A percentile compares a stretch with the other conserved stretches of the same genome.
Conservation (phyloP, 2,329 filamentous ascomycete species). For the Penicillium sp. region DNA sequence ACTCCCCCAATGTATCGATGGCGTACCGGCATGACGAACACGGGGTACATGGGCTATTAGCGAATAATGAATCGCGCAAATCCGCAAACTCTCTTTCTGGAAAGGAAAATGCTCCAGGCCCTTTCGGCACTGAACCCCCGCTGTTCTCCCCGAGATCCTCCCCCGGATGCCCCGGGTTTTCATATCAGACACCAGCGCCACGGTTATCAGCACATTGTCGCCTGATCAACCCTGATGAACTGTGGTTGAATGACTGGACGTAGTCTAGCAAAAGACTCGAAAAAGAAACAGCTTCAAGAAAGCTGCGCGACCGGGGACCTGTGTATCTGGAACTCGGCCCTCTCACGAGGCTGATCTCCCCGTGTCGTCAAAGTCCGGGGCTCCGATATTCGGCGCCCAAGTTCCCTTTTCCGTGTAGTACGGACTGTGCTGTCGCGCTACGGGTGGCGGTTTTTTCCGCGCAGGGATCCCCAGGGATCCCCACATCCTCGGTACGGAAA, state of each 20-base stretch:
- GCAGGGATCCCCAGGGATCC: not conserved
- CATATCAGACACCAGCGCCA: not conserved
- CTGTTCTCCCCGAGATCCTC: not conserved
- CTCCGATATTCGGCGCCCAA: slow-evolving; percentile 5
- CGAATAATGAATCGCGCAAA: not conserved
- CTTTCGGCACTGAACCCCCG: not conserved
- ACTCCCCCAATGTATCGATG: slow-evolving; percentile 2
- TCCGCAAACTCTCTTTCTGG: not conserved
- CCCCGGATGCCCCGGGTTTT: not conserved
- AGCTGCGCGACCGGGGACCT: not conserved
- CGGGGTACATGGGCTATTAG: not conserved
- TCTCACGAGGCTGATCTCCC: not conserved
- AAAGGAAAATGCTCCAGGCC: not conserved
- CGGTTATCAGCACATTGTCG: not conserved
- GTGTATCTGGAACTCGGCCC: not conserved
- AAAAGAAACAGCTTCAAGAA: not conserved
- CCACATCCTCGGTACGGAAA: not conserved
- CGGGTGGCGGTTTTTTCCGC: not conserved
- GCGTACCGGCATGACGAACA: not conserved
- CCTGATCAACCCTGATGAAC: not conserved
- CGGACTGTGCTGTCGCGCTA: not conserved
- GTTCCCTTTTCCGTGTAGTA: not conserved
- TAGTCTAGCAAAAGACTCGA: not conserved
- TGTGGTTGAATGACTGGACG: not conserved
- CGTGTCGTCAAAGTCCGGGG: not conserved